A percentile compares a stretch with the other conserved stretches of the same genome.
phyloP scores from a whole-genome alignment of 2,329 filamentous ascomycete species.

The Fusarium nurragi region DNA sequence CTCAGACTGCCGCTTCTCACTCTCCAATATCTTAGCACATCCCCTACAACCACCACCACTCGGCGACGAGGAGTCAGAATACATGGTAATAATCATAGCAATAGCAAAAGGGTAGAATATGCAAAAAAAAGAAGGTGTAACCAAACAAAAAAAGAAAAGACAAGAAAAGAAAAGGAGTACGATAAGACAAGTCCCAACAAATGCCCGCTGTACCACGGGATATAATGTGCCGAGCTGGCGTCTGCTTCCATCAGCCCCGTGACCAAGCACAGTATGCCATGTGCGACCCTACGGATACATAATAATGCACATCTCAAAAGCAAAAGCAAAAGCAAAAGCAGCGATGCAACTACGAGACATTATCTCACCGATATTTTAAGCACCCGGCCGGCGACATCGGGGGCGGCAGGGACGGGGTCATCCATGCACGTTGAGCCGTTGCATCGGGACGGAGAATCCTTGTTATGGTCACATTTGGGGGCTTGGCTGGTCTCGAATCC shows the following conservation, averaged over 20 bases:
- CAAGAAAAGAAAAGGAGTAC: neutral
- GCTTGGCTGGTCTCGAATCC: neutral
- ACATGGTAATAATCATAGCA: constrained; percentile 1
- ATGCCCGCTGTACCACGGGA: constrained; percentile 12
- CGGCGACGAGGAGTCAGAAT: neutral
- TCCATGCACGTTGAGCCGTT: constrained; percentile 7
- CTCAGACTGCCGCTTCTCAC: constrained; percentile 21
- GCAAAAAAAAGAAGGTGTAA: neutral
- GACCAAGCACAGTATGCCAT: neutral
- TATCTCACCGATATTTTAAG: constrained; percentile 33
- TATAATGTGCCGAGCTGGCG: constrained; percentile 3
- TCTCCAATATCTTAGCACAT: constrained; percentile 40
- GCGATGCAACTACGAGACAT: neutral
- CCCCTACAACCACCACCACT: constrained; percentile 31
- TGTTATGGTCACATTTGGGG: neutral
- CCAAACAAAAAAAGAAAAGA: neutral
- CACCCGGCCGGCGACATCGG: constrained; percentile 33
- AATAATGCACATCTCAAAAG: neutral
- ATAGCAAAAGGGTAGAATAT: neutral
- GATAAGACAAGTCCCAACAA: constrained; percentile 11
- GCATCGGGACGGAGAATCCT: constrained; percentile 1
- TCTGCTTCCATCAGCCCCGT: neutral
- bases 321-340: neutral
- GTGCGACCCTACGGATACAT: constrained; percentile 5
- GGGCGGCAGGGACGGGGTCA: constrained; percentile 13